Percentiles rank a stretch among this genome's conserved stretches.
phyloP scores from a whole-genome alignment of 192 early-diverging fungal species.

The Glomus cerebriforme region DNA sequence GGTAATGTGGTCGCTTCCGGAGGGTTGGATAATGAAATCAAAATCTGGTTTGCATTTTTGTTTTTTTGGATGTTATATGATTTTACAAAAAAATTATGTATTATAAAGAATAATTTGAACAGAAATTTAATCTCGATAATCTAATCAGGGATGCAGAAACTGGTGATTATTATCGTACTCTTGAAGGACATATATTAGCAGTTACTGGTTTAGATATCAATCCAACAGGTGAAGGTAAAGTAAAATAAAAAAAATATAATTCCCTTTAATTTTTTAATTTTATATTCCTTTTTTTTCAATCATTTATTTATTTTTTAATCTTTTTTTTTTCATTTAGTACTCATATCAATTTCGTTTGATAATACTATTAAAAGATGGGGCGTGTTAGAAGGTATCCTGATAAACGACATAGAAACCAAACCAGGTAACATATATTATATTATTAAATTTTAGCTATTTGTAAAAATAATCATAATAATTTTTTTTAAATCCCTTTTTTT shows the following conservation, averaged over 20 bases:
- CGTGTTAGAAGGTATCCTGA: slow-evolving; percentile 44
- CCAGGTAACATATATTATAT: slow-evolving; percentile 39
- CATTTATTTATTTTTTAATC: background rate
- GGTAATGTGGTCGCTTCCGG: slow-evolving; percentile 63
- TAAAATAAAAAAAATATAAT: background rate
- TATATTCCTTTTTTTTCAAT: background rate
- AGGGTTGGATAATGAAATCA: slow-evolving; percentile 70
- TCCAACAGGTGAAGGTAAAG: slow-evolving; percentile 50
- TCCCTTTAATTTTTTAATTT: slow-evolving; percentile 33
- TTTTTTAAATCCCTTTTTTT: background rate
- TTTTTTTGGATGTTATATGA: background rate
- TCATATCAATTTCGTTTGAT: slow-evolving; percentile 69
- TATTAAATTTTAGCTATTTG: background rate
- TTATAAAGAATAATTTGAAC: background rate
- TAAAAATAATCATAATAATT: background rate
- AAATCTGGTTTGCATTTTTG: slow-evolving; percentile 61
- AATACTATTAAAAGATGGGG: slow-evolving; percentile 72
- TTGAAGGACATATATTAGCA: slow-evolving; percentile 75
- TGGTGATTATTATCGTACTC: slow-evolving; percentile 45
- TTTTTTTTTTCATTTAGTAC: slow-evolving; percentile 44
- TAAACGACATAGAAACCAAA: slow-evolving; percentile 57
- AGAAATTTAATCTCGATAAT: background rate
- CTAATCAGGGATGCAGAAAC: slow-evolving; percentile 58
- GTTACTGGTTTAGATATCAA: slow-evolving; percentile 66
- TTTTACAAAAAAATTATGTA: background rate